These are phyloP conservation scores for Raphanus hybrid DNA, from an alignment of 441 rosid genomes.

Conservation along the genomic window DNA sequence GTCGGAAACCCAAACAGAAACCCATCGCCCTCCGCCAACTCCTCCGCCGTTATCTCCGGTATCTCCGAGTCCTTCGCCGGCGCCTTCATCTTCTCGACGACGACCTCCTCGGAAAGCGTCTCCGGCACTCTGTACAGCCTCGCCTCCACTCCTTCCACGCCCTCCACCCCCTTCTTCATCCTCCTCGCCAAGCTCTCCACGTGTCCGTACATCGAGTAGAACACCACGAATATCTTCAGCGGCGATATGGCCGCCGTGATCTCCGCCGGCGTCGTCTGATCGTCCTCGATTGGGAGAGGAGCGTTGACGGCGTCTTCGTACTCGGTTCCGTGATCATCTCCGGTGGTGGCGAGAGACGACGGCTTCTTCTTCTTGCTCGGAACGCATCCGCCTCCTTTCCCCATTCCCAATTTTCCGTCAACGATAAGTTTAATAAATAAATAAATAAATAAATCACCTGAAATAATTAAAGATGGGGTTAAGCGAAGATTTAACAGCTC, in stretches of 20 bases:
- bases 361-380: slow-evolving; percentile 87
- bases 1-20: slow-evolving; percentile 91
- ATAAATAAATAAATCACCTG: background rate
- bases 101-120: slow-evolving; percentile 67
- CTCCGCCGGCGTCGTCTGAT: slow-evolving; percentile 15
- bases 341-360: slow-evolving; percentile 44
- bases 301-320: slow-evolving; percentile 20
- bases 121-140: slow-evolving; percentile 74
- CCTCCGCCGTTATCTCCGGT: slow-evolving; percentile 64
- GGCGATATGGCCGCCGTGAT: slow-evolving; percentile 7
- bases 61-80: slow-evolving; percentile 61
- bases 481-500: slow-evolving; percentile 32
- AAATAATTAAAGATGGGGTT: background rate
- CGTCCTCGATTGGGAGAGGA: slow-evolving; percentile 56
- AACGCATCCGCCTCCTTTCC: slow-evolving; percentile 95
- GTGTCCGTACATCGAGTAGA: slow-evolving; percentile 95
- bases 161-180: slow-evolving; percentile 89
- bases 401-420: slow-evolving; percentile 55
- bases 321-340: slow-evolving; percentile 31
- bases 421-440: slow-evolving; percentile 9
- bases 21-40: slow-evolving; percentile 73
- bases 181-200: slow-evolving; percentile 88
- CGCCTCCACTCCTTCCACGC: slow-evolving; percentile 77
- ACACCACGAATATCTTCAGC: slow-evolving; percentile 69
- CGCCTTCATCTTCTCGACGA: slow-evolving; percentile 79